These are phyloP conservation scores for Penicillium sp. DNA, from an alignment of 2,329 filamentous ascomycete genomes.

Conservation along the genomic window DNA sequence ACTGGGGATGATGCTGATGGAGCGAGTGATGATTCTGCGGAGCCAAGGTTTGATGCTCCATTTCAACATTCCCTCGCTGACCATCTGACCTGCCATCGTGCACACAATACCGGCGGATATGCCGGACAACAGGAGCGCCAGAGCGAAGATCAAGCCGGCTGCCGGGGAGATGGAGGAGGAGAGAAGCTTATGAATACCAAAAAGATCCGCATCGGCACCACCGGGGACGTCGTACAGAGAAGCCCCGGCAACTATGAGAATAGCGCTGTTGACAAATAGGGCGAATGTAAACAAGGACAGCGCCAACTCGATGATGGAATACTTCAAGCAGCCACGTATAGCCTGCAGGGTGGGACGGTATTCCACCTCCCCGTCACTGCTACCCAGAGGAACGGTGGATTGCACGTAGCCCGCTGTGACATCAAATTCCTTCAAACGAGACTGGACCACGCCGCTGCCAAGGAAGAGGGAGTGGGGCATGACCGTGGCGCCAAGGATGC, in stretches of 20 bases:
- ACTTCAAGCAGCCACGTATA: slow-evolving; percentile 74
- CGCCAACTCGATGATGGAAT: slow-evolving; percentile 71
- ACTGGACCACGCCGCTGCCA: slow-evolving; percentile 60
- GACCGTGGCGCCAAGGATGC: slow-evolving; percentile 58
- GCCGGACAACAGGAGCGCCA: slow-evolving; percentile 79
- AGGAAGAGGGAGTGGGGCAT: slow-evolving; percentile 66
- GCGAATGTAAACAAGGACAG: slow-evolving; percentile 81
- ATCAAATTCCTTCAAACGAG: slow-evolving; percentile 56
- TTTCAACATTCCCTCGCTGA: slow-evolving; percentile 78
- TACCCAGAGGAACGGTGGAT: slow-evolving; percentile 32
- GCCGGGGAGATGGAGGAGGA: slow-evolving; percentile 69
- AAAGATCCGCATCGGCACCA: slow-evolving; percentile 74
- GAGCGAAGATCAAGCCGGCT: slow-evolving; percentile 81
- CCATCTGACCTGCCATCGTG: slow-evolving; percentile 88
- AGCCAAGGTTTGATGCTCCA: slow-evolving; percentile 79
- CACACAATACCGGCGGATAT: slow-evolving; percentile 84
- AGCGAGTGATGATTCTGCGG: slow-evolving; percentile 74
- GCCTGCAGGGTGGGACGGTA: slow-evolving; percentile 74
- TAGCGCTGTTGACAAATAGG: slow-evolving; percentile 81
- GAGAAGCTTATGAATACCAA: slow-evolving; percentile 78
- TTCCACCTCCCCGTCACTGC: slow-evolving; percentile 55
- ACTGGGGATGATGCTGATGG: slow-evolving; percentile 78
- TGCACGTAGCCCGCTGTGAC: slow-evolving; percentile 43
- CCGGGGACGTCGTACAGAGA: slow-evolving; percentile 68
- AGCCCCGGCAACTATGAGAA: slow-evolving; percentile 80